Base-by-base conservation (phyloP, 257 asterid species). In the Nicotiana undulata region DNA sequence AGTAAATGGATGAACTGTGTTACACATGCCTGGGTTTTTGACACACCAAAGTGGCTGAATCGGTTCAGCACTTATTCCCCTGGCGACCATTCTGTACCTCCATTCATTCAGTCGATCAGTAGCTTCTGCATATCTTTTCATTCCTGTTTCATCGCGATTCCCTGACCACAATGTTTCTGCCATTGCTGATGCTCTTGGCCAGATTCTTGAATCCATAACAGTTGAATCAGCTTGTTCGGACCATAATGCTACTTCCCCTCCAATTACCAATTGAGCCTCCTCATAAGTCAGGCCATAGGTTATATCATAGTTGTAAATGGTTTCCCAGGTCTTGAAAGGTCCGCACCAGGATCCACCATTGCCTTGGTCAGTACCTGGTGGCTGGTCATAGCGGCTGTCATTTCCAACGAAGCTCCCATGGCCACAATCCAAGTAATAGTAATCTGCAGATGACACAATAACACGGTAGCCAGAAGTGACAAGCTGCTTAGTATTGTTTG, bases 41-140 rank as follows among this genome's bases (percentile, higher is more conserved):
- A 91, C 29, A 83, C 99, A 95, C 98, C 99, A 95, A n/a, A 95
- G 97, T 1, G 99, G 99, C 82, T 93, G 98, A 84, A 93, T 90
- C 4, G 99, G 96, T 80, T 95, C 98, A 9, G 98, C 99, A 1
- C 89, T 88, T 1, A 95, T 92, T 8, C 97, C 94, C 52, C 97
- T 88, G 4, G 17, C 82, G 34, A 92, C 93, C 99, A 95, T 95
- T 81, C 97, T 83, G 70, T 92, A 84, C 83, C 98, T 87, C 99
- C 99, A 95, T 86, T 93, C 97, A 22, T 81, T 93, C 89, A 93
- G 79, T 86, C 99, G 83, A 81, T 93, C 96, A 0, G 97, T 90
- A 22, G 97, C 98, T 85, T 90, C 97, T 0, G 93, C 92, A 40
- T 67, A 93, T 82, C 97, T 90, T 91, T 95, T 93, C 90, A 28